Conservation (phyloP, 164 flowering plant species). For the Aristolochia californica region DNA sequence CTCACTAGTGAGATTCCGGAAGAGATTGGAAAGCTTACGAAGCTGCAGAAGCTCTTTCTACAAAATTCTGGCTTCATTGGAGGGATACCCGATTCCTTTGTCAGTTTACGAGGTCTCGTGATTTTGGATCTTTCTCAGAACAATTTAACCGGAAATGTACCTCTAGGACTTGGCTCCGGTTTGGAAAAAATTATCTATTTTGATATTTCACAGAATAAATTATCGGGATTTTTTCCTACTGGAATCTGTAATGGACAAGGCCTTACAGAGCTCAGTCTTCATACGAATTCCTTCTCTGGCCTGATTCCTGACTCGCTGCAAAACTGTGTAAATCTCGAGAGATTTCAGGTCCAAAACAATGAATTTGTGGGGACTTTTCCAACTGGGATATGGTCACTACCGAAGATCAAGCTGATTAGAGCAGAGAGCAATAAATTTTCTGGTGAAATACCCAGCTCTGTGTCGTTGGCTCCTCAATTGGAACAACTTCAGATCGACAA, state of each 20-base stretch:
- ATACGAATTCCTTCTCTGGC: slow-evolving; percentile 63
- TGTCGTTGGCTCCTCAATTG: slow-evolving; percentile 47
- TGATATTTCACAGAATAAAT: slow-evolving; percentile 69
- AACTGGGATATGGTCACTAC: slow-evolving; percentile 54
- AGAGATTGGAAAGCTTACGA: slow-evolving; percentile 49
- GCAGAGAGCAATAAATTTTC: slow-evolving; percentile 72
- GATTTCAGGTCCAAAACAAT: slow-evolving; percentile 73
- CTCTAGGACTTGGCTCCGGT: slow-evolving; percentile 32
- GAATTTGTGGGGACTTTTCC: slow-evolving; percentile 62
- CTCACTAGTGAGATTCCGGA: slow-evolving; percentile 55
- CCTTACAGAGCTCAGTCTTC: slow-evolving; percentile 42
- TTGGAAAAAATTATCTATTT: slow-evolving; percentile 44
- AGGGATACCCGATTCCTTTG: slow-evolving; percentile 44
- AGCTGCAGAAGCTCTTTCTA: slow-evolving; percentile 51
- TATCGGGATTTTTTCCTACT: slow-evolving; percentile 57
- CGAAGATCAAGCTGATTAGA: slow-evolving; percentile 60
- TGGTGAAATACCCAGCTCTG: slow-evolving; percentile 57
- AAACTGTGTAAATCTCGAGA: slow-evolving; percentile 59
- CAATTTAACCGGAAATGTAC: slow-evolving; percentile 57
- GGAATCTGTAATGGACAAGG: slow-evolving; percentile 44
- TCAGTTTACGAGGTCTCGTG: slow-evolving; percentile 36
- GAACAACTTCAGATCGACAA: slow-evolving; percentile 92
- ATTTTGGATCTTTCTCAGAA: slow-evolving; percentile 70
- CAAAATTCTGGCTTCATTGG: slow-evolving; percentile 70
- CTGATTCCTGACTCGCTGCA: slow-evolving; percentile 33